These are phyloP conservation scores for Trebouxia sp. DNA, from an alignment of 139 green algal genomes.

Conservation along the genomic window DNA sequence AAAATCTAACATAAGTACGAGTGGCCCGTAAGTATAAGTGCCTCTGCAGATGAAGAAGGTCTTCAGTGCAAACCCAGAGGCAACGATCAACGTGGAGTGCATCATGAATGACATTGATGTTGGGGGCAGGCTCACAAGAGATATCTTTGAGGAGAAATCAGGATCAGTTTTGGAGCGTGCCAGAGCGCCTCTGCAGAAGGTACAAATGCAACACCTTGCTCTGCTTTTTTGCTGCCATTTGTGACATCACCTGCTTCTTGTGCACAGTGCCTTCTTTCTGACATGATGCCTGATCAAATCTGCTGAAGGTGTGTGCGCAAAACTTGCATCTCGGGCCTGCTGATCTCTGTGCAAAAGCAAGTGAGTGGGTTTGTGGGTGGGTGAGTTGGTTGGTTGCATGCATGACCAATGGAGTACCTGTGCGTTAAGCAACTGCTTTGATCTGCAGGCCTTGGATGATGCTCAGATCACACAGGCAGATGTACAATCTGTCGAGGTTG, in stretches of 20 bases:
- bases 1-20: neutral
- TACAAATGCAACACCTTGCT: neutral
- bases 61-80: conserved; percentile 89
- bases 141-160: conserved; percentile 87
- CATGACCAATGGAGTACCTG: neutral
- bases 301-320: too few species aligned
- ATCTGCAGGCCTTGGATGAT: conserved; percentile 59
- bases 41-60: conserved; percentile 86
- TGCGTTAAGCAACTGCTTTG: neutral
- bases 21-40: neutral
- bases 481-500: conserved; percentile 88
- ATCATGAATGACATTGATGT: conserved; percentile 95
- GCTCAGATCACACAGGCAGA: conserved; percentile 69
- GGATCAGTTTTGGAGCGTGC: conserved; percentile 61
- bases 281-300: too few species aligned
- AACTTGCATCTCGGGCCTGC: too few species aligned
- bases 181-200: conserved; percentile 36
- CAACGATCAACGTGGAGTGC: conserved; percentile 91
- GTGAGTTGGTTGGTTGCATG: too few species aligned
- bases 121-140: conserved; percentile 65
- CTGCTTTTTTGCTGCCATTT: neutral
- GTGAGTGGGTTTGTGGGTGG: too few species aligned
- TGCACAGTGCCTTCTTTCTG: too few species aligned
- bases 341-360: too few species aligned
- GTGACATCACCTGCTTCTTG: neutral